Base-by-base conservation (phyloP, 2,329 filamentous ascomycete species). In the Verticillium zaregamsianum region DNA sequence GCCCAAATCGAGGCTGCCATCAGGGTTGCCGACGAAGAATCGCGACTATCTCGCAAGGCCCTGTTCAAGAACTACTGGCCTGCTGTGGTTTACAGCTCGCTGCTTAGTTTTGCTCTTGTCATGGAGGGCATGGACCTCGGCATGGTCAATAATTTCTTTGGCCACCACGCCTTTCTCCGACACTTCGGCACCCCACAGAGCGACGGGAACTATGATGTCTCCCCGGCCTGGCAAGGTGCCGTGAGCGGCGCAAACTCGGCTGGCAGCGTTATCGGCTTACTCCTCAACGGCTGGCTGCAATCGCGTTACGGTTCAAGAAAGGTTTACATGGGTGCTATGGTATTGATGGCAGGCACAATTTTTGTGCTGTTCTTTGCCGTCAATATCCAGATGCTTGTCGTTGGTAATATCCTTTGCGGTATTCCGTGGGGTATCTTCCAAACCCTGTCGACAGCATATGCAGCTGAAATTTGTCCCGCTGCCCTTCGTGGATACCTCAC, bases 241-340 rank as follows among this genome's bases (percentile, higher is more conserved):
- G 69, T 84, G 1, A 71, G 72, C 45, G 78, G 78, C 52, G 79
- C 73, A 5, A 72, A 74, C 3, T 69, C 74, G 6, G 72, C 78
- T 15, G 81, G 81, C 12, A 74, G 77, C 49, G 79, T 84, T n/a
- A n/a, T 81, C 3, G 81, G 81, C 0, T 69, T 80, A 2, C 68
- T 77, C 33, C 59, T 79, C 45, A 77, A 76, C 61, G 80, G 81
- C n/a, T 71, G 71, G 49, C 61, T 80, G 32, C 32, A 33, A 33
- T 20, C 73, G 77, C 2, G 75, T 81, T 3, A 67, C 69, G 1
- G 71, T 69, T 45, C 77, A 77, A 3, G 76, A 79, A 61, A 71
- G 73, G 49, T 76, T 1, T 73, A 81, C 59, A 70, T 82, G 32
- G 73, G 64, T 1, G 72, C 75, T 1, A 68, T 82, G 45, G 63